Conservation (phyloP, 768 basidiomycete species). For the Gymnopilus dilepis region DNA sequence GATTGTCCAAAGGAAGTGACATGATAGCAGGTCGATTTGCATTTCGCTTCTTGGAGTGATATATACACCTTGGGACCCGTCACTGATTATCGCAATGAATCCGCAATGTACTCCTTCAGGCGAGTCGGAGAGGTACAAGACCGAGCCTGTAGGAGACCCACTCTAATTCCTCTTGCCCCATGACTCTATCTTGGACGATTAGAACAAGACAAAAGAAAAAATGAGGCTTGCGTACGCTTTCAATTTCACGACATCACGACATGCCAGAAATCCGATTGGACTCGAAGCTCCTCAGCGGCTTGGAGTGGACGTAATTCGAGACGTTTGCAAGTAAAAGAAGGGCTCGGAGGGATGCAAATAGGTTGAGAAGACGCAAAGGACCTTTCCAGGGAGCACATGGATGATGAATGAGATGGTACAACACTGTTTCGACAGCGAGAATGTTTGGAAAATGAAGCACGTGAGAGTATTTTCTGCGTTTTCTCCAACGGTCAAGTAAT, state of each 20-base stretch:
- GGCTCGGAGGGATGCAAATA: no score
- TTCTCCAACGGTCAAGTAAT: no score
- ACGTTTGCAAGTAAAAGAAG: no score
- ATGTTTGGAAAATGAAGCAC: no score
- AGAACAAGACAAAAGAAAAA: background rate
- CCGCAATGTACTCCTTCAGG: background rate
- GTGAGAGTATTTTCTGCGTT: no score
- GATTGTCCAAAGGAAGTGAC: conserved; percentile 7
- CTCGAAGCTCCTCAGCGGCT: background rate
- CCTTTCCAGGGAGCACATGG: no score
- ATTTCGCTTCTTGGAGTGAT: background rate
- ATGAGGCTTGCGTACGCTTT: background rate
- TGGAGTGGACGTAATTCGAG: no score
- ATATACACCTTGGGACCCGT: background rate
- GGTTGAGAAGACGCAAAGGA: no score
- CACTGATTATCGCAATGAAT: background rate
- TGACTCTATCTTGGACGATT: background rate
- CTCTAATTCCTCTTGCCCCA: background rate
- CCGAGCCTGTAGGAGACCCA: background rate
- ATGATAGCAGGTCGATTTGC: background rate
- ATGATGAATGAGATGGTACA: no score
- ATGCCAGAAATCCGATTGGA: background rate
- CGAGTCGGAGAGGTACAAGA: background rate
- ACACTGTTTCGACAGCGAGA: no score
- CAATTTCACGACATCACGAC: background rate